Conservation (phyloP, 257 asterid species). For the Gentiana straminea region DNA sequence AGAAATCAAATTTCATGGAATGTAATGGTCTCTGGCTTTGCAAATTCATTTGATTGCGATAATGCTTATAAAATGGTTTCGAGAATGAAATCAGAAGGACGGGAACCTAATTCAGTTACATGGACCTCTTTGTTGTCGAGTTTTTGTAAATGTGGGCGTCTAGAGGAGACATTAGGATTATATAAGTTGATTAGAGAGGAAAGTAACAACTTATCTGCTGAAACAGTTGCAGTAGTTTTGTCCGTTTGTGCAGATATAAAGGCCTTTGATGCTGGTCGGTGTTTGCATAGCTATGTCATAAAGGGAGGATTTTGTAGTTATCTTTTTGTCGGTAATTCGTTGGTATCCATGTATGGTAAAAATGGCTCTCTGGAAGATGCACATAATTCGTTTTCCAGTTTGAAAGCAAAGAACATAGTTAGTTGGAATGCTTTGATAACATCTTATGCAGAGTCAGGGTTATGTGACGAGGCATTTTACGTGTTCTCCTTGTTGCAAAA, state of each 20-base stretch:
- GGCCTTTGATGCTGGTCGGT: conserved; percentile 25
- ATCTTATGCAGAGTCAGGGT: conserved; percentile 51
- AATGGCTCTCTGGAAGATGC: conserved; percentile 33
- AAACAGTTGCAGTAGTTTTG: conserved; percentile 50
- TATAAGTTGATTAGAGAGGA: conserved; percentile 36
- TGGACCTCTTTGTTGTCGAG: conserved; percentile 67
- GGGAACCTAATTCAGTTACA: conserved; percentile 54
- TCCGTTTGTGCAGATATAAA: conserved; percentile 32
- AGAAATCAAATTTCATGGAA: conserved; percentile 54
- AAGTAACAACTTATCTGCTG: conserved; percentile 42
- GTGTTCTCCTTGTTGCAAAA: conserved; percentile 29
- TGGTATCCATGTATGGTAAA: conserved; percentile 51
- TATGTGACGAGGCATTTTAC: conserved; percentile 42
- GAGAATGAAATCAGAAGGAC: conserved; percentile 54
- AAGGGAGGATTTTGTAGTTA: conserved; percentile 48
- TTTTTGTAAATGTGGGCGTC: conserved; percentile 34
- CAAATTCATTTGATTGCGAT: conserved; percentile 32
- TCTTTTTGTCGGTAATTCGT: conserved; percentile 45
- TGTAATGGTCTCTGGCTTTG: conserved; percentile 36
- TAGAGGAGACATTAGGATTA: conserved; percentile 31
- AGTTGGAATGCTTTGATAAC: conserved; percentile 72
- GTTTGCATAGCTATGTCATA: conserved; percentile 36
- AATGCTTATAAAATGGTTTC: conserved; percentile 29
- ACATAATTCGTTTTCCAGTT: conserved; percentile 28
- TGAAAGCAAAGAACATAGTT: conserved; percentile 37